phyloP scores from a whole-genome alignment of 2,329 filamentous ascomycete genomes.

The Xylaria multiplex region DNA sequence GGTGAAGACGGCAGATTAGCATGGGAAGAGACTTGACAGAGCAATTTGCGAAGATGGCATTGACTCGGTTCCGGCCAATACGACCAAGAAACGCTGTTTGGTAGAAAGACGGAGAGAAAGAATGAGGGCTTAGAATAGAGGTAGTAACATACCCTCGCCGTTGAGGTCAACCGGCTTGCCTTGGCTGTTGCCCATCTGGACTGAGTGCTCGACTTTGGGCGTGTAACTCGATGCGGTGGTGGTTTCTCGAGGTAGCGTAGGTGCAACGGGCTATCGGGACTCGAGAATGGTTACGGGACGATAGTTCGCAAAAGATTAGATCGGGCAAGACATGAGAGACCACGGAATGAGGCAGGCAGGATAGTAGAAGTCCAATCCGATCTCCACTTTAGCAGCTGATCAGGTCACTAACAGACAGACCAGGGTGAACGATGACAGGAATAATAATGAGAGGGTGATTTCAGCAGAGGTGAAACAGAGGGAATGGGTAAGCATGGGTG shows the following conservation, averaged over 20 bases:
- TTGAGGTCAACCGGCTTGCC: conserved; percentile 92
- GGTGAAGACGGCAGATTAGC: conserved; percentile 23
- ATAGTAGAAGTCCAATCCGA: conserved; percentile 28
- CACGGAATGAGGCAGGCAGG: conserved; percentile 1
- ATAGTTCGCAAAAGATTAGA: conserved; percentile 23
- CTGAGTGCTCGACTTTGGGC: conserved; percentile 30
- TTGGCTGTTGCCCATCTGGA: conserved; percentile 88
- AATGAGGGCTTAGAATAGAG: neutral
- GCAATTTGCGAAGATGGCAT: neutral
- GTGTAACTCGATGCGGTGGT: conserved; percentile 15
- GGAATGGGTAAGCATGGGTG: conserved; percentile 37
- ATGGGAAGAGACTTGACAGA: neutral
- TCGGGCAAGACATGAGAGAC: conserved; percentile 36
- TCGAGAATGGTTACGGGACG: conserved; percentile 18
- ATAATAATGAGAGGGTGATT: conserved; percentile 25
- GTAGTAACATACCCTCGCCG: conserved; percentile 81
- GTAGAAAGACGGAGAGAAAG: neutral
- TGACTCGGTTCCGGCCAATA: neutral
- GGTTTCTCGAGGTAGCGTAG: neutral
- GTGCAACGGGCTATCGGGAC: conserved; percentile 18
- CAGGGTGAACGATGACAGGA: conserved; percentile 27
- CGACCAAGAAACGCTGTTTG: neutral
- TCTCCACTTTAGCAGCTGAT: conserved; percentile 38
- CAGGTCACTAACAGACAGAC: conserved; percentile 29
- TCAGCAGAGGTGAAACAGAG: conserved; percentile 33